These are phyloP conservation scores for Malus orientalis DNA, from an alignment of 306 rosid genomes.

Conservation along the genomic window DNA sequence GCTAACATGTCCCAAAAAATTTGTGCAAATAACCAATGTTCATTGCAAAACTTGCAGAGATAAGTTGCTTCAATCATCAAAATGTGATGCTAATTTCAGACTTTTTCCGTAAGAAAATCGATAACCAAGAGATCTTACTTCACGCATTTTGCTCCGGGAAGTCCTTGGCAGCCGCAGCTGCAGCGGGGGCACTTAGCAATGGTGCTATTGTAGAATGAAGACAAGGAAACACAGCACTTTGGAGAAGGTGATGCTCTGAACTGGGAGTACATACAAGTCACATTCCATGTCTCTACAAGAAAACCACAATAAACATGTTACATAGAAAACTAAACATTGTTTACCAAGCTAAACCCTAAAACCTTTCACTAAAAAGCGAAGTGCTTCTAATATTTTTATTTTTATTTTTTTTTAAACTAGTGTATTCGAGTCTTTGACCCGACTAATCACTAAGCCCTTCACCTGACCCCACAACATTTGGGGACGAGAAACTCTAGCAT, in stretches of 20 bases:
- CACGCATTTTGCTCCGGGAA: slow-evolving; percentile 44
- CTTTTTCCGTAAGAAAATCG: background rate
- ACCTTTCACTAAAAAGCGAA: too few species aligned
- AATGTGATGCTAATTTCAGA: background rate
- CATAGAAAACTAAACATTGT: background rate
- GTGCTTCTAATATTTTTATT: too few species aligned
- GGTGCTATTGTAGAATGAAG: slow-evolving; percentile 58
- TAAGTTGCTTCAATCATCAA: background rate
- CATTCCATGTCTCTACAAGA: slow-evolving; percentile 66
- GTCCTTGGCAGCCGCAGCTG: slow-evolving; percentile 68
- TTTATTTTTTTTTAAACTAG: too few species aligned
- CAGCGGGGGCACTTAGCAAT: slow-evolving; percentile 64
- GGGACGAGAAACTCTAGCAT: too few species aligned
- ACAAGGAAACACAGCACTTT: slow-evolving; percentile 72
- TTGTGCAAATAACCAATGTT: too few species aligned
- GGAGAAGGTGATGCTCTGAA: slow-evolving; percentile 48
- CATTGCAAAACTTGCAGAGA: background rate
- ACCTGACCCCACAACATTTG: too few species aligned
- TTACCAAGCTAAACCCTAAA: background rate
- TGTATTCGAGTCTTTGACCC: too few species aligned
- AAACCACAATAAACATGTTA: slow-evolving; percentile 6
- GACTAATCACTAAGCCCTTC: too few species aligned
- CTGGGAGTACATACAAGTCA: slow-evolving; percentile 67
- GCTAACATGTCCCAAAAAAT: background rate
- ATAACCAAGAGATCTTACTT: slow-evolving; percentile 29